Evolutionary conservation across 2,329 filamentous ascomycete genomes (phyloP).

Genomic region (Fusarium tanahbumbuense): DNA sequence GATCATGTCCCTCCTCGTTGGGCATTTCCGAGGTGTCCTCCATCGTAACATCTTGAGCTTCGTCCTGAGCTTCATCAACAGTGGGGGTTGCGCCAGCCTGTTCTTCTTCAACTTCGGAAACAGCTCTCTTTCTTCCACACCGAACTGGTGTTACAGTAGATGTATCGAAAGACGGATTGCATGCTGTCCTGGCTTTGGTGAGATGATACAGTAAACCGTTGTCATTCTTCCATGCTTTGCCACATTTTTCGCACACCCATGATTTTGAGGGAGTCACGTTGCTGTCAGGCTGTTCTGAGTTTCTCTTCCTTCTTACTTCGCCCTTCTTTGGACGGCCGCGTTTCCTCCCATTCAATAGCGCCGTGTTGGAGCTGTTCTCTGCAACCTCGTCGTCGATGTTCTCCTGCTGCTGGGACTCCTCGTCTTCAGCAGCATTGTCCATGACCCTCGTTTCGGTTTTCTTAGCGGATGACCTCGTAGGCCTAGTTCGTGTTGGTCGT

Average conservation of each 20-base stretch:
- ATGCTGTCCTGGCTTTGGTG: conserved; percentile 64
- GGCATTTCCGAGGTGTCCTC: conserved; percentile 1
- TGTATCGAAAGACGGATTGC: conserved; percentile 59
- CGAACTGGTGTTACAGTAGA: conserved; percentile 23
- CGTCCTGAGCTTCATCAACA: background rate
- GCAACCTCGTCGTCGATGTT: conserved; percentile 4
- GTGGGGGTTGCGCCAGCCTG: background rate
- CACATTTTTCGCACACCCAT: conserved; percentile 65
- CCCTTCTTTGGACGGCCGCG: conserved; percentile 38
- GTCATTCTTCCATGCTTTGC: conserved; percentile 67
- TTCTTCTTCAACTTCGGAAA: conserved; percentile 18
- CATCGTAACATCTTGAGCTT: background rate
- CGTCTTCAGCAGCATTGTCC: background rate
- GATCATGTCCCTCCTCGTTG: background rate
- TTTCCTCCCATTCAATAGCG: conserved; percentile 44
- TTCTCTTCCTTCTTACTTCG: conserved; percentile 24
- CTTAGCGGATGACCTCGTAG: conserved; percentile 27
- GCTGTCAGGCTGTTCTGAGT: conserved; percentile 13
- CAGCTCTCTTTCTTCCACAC: conserved; percentile 27
- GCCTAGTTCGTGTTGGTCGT: conserved; percentile 14
- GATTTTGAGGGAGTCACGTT: conserved; percentile 42
- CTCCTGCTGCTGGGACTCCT: conserved; percentile 1
- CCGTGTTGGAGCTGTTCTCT: background rate
- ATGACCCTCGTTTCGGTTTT: background rate
- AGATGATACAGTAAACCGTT: conserved; percentile 69